Conservation (phyloP, 1,284 basidiomycete species). For the Ceraceosorus guamensis region DNA sequence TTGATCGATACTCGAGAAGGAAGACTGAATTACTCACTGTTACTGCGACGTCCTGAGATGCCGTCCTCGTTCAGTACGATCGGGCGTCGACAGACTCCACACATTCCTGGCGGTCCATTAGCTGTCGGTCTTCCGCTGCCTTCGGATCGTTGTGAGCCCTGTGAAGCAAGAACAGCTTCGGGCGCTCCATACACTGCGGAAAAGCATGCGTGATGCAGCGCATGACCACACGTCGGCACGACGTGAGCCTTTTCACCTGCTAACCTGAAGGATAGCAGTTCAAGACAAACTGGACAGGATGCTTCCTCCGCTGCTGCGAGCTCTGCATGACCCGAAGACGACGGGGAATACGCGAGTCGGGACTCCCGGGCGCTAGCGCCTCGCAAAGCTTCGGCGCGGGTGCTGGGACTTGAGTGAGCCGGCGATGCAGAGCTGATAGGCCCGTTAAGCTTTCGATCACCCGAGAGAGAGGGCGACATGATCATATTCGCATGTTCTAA, state of each 20-base stretch:
- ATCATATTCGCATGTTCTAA: too few species aligned
- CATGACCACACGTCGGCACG: constrained; percentile 93
- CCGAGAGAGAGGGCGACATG: too few species aligned
- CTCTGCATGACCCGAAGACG: constrained; percentile 55
- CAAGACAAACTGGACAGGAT: constrained; percentile 82
- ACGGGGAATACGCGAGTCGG: background rate
- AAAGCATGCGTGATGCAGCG: constrained; percentile 90
- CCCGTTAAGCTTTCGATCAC: too few species aligned
- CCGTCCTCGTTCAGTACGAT: constrained; percentile 75
- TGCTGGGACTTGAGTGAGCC: constrained; percentile 9
- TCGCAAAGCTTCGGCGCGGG: background rate
- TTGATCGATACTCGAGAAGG: too few species aligned
- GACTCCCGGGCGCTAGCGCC: background rate
- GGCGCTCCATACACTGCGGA: constrained; percentile 86
- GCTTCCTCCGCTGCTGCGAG: constrained; percentile 59
- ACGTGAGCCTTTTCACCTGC: constrained; percentile 89
- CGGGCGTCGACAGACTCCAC: constrained; percentile 86
- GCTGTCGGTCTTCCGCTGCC: constrained; percentile 50
- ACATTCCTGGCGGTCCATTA: constrained; percentile 64
- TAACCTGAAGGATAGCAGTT: constrained; percentile 75
- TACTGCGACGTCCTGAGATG: too few species aligned
- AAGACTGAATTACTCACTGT: too few species aligned
- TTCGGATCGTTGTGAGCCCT: constrained; percentile 2
- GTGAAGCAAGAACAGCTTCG: constrained; percentile 53
- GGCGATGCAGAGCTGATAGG: too few species aligned